A percentile compares a stretch with the other conserved stretches of the same genome.
These are phyloP conservation scores for Scorias spongiosa DNA, from an alignment of 2,329 filamentous ascomycete genomes.

Conservation along the genomic window DNA sequence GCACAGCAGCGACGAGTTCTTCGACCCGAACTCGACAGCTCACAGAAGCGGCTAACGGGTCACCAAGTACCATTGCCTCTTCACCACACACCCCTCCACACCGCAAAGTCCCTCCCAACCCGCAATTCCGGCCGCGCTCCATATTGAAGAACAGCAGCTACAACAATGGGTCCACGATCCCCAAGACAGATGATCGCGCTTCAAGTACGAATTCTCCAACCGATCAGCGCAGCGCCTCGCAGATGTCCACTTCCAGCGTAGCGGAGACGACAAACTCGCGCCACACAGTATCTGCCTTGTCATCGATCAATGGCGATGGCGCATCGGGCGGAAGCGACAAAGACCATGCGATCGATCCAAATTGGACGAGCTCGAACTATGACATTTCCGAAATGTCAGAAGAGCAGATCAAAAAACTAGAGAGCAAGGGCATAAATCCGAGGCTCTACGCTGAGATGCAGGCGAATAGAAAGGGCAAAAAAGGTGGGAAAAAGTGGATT, in stretches of 20 bases:
- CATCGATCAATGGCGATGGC: conserved; percentile 5
- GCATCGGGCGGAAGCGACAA: conserved; percentile 4
- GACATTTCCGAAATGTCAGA: conserved; percentile 24
- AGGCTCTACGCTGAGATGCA: conserved; percentile 33
- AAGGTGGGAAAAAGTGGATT: conserved; percentile 4
- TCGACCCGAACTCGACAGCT: too few species aligned
- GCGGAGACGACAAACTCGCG: conserved; percentile 10
- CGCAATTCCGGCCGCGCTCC: conserved; percentile 2
- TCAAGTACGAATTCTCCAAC: conserved; percentile 3
- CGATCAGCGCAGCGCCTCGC: conserved; percentile 17
- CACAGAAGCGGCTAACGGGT: not conserved
- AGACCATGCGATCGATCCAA: conserved; percentile 8
- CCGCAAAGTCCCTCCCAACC: not conserved
- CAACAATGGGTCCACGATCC: not conserved
- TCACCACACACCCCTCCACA: not conserved
- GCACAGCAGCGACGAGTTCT: not conserved
- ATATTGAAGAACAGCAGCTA: conserved; percentile 18
- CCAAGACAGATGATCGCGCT: too few species aligned
- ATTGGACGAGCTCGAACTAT: conserved; percentile 26
- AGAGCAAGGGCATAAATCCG: conserved; percentile 33
- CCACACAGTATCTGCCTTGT: conserved; percentile 8
- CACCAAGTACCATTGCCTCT: not conserved
- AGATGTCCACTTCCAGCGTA: not conserved
- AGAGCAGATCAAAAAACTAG: conserved; percentile 28
- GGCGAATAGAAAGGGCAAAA: conserved; percentile 24